Evolutionary conservation across 78 protist genomes (phyloP).

Genomic region (Dictyostelium capitatum): DNA sequence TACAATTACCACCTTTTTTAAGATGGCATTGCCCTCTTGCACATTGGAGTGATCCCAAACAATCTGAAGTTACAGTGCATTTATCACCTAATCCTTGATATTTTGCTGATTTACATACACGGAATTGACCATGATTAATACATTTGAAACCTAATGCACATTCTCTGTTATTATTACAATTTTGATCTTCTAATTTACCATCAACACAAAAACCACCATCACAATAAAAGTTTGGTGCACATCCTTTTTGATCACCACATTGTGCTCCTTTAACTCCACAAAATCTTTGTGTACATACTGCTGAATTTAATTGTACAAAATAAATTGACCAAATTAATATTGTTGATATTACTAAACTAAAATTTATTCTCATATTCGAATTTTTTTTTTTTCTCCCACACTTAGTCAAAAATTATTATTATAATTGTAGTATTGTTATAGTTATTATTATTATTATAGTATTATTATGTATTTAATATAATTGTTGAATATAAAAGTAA

Average conservation of each 20-base stretch:
- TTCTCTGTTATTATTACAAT: conserved; percentile 10
- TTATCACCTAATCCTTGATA: background rate
- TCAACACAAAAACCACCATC: background rate
- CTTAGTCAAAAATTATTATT: background rate
- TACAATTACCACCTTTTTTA: background rate
- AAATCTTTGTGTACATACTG: background rate
- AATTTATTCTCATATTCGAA: background rate
- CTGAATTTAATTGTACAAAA: background rate
- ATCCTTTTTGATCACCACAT: conserved; percentile 15
- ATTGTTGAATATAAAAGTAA: background rate
- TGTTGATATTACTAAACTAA: background rate
- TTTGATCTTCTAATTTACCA: background rate
- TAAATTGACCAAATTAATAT: background rate
- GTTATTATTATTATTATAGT: background rate
- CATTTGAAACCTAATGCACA: conserved; percentile 37
- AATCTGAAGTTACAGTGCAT: background rate
- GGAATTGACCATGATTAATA: conserved; percentile 21
- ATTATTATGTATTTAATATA: too few relatives aligned
- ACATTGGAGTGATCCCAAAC: conserved; percentile 29
- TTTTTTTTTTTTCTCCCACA: background rate
- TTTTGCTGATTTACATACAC: conserved; percentile 16
- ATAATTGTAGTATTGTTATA: background rate
- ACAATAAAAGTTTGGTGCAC: conserved; percentile 30
- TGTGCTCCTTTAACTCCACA: conserved; percentile 40
- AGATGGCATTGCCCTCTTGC: background rate